Conservation (phyloP, 495 filamentous ascomycete genomes). For the Aspergillus taichungensis region DNA sequence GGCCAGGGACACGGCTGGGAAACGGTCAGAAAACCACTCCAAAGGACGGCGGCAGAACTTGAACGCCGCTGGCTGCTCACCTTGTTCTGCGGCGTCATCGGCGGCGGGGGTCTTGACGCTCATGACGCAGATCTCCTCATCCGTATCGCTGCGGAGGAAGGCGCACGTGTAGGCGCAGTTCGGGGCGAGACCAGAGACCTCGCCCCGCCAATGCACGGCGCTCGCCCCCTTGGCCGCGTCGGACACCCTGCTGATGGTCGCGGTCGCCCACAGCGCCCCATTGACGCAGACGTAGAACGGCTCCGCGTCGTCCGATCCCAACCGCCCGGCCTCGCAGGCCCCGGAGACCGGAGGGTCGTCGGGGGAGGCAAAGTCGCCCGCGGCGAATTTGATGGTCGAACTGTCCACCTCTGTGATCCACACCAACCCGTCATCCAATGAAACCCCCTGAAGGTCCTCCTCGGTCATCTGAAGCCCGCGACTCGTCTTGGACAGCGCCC, state of each 20-base stretch:
- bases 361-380: constrained; percentile 51
- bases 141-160: constrained; percentile 67
- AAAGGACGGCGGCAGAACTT: no score
- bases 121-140: constrained; percentile 63
- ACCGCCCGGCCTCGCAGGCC: constrained; percentile 22
- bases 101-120: constrained; percentile 72
- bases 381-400: constrained; percentile 74
- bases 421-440: constrained; percentile 70
- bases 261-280: constrained; percentile 80
- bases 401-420: constrained; percentile 82
- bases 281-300: constrained; percentile 88
- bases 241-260: constrained; percentile 50
- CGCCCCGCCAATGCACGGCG: constrained; percentile 57
- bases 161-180: constrained; percentile 79
- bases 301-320: constrained; percentile 46
- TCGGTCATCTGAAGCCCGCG: constrained; percentile 62
- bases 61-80: constrained; percentile 20
- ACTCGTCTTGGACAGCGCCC: constrained; percentile 64
- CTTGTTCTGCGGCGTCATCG: constrained; percentile 52
- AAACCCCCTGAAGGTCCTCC: constrained; percentile 71
- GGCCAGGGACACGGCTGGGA: constrained; percentile 31
- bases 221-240: constrained; percentile 45
- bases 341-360: constrained; percentile 28
- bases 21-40: background rate
- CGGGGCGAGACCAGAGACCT: constrained; percentile 82